These are phyloP conservation scores for Gossypium davidsonii DNA, from an alignment of 441 rosid species.

Conservation along the genomic window DNA sequence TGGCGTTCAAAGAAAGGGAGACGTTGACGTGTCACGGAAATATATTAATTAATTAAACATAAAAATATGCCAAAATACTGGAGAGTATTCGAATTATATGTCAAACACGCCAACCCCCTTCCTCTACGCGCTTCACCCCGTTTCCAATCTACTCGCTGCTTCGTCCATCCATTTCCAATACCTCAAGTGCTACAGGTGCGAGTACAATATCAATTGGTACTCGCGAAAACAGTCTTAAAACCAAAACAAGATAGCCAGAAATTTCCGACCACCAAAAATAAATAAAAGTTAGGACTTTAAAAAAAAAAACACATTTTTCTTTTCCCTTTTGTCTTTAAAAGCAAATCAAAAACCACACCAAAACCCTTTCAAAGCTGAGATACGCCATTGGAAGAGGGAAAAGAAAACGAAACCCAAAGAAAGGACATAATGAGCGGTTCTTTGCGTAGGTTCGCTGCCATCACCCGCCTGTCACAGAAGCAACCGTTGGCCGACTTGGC, in stretches of 20 bases:
- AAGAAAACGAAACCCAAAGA: not conserved
- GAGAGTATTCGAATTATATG: not conserved
- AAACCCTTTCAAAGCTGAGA: not conserved
- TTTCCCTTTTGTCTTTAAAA: not conserved
- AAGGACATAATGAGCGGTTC: conserved; percentile 30
- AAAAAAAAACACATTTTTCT: not conserved
- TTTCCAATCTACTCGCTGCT: not conserved
- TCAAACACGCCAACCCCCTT: not conserved
- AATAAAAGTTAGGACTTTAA: not conserved
- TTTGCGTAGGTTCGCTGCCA: conserved; percentile 27
- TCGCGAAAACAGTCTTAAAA: not conserved
- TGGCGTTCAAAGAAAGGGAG: not conserved
- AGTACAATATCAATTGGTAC: not conserved
- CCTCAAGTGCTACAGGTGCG: not conserved
- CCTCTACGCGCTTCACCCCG: not conserved
- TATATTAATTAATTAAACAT: not conserved
- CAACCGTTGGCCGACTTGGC: conserved; percentile 11
- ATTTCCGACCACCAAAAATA: not conserved
- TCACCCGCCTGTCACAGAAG: conserved; percentile 22
- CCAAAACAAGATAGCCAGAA: not conserved
- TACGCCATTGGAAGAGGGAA: not conserved
- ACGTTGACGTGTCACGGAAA: not conserved
- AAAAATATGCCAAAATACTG: not conserved
- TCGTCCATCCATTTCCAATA: not conserved
- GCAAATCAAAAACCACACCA: not conserved